phyloP scores from a whole-genome alignment of 768 basidiomycete species.

The Phaeolepiota aurea region DNA sequence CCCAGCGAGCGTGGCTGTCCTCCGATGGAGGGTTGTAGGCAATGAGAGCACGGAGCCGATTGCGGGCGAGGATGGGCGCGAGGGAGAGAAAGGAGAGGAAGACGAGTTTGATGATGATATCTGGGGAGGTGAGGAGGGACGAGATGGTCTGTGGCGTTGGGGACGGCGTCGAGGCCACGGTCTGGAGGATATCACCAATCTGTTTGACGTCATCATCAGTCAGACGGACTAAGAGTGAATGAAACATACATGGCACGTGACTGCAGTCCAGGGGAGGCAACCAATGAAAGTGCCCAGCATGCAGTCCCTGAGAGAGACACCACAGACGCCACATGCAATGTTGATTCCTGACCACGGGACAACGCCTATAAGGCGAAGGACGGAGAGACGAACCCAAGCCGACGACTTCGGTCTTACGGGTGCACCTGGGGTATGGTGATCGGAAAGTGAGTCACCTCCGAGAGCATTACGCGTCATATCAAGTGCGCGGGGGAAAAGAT shows the following conservation, averaged over 20 bases:
- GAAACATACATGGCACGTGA: conserved; percentile 70
- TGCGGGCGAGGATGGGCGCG: conserved; percentile 77
- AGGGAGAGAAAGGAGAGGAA: conserved; percentile 79
- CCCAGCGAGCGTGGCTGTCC: conserved; percentile 31
- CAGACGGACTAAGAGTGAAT: conserved; percentile 7
- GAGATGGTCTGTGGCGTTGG: conserved; percentile 74
- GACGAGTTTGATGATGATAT: conserved; percentile 76
- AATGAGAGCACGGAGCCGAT: conserved; percentile 53
- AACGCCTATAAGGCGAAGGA: conserved; percentile 85
- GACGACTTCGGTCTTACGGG: conserved; percentile 26
- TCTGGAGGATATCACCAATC: conserved; percentile 85
- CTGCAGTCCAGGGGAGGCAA: conserved; percentile 82
- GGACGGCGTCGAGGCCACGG: conserved; percentile 65
- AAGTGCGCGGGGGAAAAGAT: conserved; percentile 76
- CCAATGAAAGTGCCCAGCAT: conserved; percentile 80
- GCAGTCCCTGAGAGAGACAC: conserved; percentile 69
- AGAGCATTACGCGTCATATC: conserved; percentile 79
- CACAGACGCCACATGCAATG: conserved; percentile 89
- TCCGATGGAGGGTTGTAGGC: conserved; percentile 17
- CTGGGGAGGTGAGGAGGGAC: conserved; percentile 75
- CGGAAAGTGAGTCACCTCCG: conserved; percentile 50
- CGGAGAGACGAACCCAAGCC: conserved; percentile 80
- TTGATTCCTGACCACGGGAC: conserved; percentile 98
- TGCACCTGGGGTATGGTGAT: conserved; percentile 25
- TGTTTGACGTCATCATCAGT: conserved; percentile 32